Evolutionary conservation across 805 yeast genomes (phyloP), one percentile per base, ranked within the genome.

Genomic region (Candida tallmaniae): DNA sequence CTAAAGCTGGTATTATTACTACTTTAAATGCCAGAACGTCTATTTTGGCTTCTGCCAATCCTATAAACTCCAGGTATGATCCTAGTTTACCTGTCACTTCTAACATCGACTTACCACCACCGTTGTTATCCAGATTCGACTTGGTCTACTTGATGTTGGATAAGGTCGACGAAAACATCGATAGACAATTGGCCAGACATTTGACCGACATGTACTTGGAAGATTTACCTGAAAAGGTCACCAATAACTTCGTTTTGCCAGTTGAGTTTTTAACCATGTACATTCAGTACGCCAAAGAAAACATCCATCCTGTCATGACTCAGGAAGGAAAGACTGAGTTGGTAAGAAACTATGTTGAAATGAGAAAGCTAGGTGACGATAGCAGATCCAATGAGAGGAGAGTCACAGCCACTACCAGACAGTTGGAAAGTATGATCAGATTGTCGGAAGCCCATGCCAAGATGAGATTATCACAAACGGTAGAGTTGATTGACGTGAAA

Each of bases 1-100:
- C 98, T 21, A 93, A 93, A 53, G 98, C 98, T 1, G 98, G 98
- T 40, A 93, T 93, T 52, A 93, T 93, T 51, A 93, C 98, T 5
- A 93, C 97, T 0, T 68, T 93, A 41, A 93, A 93, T 57, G 98
- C 98, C 1, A 75, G 98, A 61, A 90, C 97, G 0, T 90, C 97
- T 1, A 83, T 93, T 44, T 67, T 93, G 38, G 98, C 98, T 0
- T 84, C 96, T 25, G 98, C 98, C 1, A 93, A 93, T 58, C 98
- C 98, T 10, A 89, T 93, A 43, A 90, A 93, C 42, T 90, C 97
- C 2, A 75, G 95, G 45, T 93, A 93, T 58, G 88, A 93, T 58
- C 95, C 97, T n/a, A 77, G 83, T 47, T 66, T 90, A 40, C 96
- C 97, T 0, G 98, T 93, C 9, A 87, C 97, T 1, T 79, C 85